phyloP scores from a whole-genome alignment of 2,329 filamentous ascomycete genomes.

The Akanthomyces lecanii region DNA sequence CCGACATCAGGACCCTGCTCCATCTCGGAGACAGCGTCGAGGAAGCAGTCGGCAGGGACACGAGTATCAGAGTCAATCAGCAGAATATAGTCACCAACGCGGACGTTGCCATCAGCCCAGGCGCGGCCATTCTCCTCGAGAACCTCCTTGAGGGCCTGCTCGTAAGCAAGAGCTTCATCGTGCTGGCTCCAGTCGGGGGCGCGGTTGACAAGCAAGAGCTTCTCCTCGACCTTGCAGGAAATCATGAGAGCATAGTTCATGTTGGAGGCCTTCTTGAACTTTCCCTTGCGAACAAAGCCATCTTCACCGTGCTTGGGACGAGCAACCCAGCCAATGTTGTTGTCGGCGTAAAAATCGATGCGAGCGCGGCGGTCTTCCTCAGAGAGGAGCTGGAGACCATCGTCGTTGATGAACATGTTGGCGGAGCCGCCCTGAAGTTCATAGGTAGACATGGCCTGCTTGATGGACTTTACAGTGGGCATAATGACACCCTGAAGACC shows the following conservation, averaged over 20 bases:
- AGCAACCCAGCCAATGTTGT: constrained; percentile 46
- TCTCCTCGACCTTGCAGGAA: constrained; percentile 57
- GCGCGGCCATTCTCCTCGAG: constrained; percentile 42
- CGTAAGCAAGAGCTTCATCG: constrained; percentile 50
- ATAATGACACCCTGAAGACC: constrained; percentile 40
- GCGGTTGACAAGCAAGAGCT: constrained; percentile 54
- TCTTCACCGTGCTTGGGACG: constrained; percentile 45
- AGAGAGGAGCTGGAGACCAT: constrained; percentile 54
- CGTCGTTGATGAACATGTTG: constrained; percentile 58
- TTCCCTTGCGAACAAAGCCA: constrained; percentile 52
- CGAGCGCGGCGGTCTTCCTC: constrained; percentile 36
- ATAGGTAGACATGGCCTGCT: constrained; percentile 47
- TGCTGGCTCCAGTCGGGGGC: constrained; percentile 52
- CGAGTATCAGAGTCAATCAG: constrained; percentile 66
- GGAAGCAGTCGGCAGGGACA: constrained; percentile 62
- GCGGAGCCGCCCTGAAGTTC: constrained; percentile 43
- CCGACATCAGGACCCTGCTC: constrained; percentile 64
- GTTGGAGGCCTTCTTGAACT: constrained; percentile 72
- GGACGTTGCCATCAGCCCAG: constrained; percentile 58
- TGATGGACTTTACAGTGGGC: constrained; percentile 48
- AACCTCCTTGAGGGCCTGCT: constrained; percentile 51
- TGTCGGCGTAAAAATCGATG: constrained; percentile 58
- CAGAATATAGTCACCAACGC: constrained; percentile 61
- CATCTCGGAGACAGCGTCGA: constrained; percentile 68
- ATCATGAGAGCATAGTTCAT: constrained; percentile 68